phyloP scores from a whole-genome alignment of 768 basidiomycete species.

The Termitomyces sp. region DNA sequence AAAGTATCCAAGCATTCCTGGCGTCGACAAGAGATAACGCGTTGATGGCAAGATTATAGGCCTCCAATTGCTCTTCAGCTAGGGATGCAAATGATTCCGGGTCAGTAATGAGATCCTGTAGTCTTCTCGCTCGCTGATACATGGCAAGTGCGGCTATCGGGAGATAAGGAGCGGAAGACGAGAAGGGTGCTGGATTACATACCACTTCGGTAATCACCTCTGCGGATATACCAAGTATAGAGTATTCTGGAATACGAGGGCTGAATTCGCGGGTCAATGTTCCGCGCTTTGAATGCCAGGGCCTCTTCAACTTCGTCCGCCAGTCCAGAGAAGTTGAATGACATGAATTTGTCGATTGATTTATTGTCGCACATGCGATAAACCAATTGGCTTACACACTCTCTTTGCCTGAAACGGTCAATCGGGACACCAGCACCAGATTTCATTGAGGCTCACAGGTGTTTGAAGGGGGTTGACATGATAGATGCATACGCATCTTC shows the following conservation, averaged over 20 bases:
- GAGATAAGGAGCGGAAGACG: conserved; percentile 8
- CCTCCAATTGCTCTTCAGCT: conserved; percentile 70
- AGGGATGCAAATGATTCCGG: conserved; percentile 33
- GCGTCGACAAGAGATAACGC: conserved; percentile 78
- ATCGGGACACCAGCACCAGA: background rate
- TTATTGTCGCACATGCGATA: conserved; percentile 91
- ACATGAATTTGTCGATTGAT: conserved; percentile 71
- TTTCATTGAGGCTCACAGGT: conserved; percentile 55
- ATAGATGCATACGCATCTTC: conserved; percentile 86
- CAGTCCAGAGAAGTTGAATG: conserved; percentile 81
- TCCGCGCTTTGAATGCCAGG: conserved; percentile 88
- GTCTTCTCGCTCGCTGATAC: conserved; percentile 86
- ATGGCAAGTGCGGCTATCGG: conserved; percentile 79
- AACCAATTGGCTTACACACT: conserved; percentile 77
- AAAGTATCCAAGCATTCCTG: conserved; percentile 78
- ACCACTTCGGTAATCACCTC: conserved; percentile 93
- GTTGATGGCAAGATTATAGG: conserved; percentile 85
- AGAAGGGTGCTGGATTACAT: conserved; percentile 23
- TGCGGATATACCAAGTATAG: conserved; percentile 88
- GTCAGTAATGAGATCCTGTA: conserved; percentile 52
- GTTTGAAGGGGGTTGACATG: conserved; percentile 67
- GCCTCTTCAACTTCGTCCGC: conserved; percentile 84
- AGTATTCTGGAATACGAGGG: conserved; percentile 89
- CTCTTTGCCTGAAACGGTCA: conserved; percentile 57
- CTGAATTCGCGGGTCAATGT: conserved; percentile 80